Evolutionary conservation across 148 eudicot species (phyloP), one percentile per base, ranked within the genome.

Genomic region (Simmondsia chinensis): DNA sequence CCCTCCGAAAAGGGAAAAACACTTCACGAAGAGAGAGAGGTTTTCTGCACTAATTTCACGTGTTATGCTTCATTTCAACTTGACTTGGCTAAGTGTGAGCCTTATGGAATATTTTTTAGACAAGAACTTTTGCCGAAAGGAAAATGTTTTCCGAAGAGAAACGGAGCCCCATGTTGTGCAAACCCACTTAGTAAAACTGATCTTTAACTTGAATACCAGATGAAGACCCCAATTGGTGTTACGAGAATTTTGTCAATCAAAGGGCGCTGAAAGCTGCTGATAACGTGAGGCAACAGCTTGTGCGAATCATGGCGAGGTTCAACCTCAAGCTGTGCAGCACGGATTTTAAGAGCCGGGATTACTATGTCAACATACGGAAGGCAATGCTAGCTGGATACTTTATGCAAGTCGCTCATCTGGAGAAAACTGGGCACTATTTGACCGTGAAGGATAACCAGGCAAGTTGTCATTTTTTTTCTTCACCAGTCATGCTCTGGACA

Each of bases 381-480:
- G 99, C 99, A 31, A 91, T 91, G 89, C 53, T 86, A 47, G 94
- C 99, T 52, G 99, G 99, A 42, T 85, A 91, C 54, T 91, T 91
- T 64, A 91, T 91, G 99, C 99, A 91, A 72, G 99, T 91, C 36
- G 99, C 95, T 42, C 99, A 91, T 65, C 48, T 91, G 35, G 99
- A 91, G 68, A 80, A 77, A 16, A 75, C 86, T 43, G 99, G 89
- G 15, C 89, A 86, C 28, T 91, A 91, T 65, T 56, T 91, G 60
- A 91, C 99, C 7, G 94, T 82, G 32, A 91, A 91, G 63, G 99
- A 91, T 65, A 91, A 86, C 54, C 99, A 86, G 60, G 99, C 86
- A 52, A 49, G 69, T 54, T n/a, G 21, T 6, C 34, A 0, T 9
- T 12, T 32, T 38, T 9, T 18, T 19, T 48, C 16, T 3, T 40